Evolutionary conservation across 2,329 filamentous ascomycete genomes (phyloP).

Genomic region (Spiromastix sp.): DNA sequence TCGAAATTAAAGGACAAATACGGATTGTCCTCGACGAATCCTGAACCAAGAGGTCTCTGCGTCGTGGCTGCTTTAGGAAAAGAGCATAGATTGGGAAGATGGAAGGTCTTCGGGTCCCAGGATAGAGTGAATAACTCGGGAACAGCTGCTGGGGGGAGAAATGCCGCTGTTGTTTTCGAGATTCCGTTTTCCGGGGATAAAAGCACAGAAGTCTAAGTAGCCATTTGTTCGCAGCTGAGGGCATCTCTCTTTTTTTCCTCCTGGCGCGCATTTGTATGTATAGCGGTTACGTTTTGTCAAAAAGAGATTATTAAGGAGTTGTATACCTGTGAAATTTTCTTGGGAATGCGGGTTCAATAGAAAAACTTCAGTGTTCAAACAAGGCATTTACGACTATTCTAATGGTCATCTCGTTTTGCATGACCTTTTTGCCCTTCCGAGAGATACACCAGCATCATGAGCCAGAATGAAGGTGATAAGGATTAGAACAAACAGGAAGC

Average conservation of each 20-base stretch:
- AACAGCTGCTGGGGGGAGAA: constrained; percentile 46
- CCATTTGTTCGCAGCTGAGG: no score
- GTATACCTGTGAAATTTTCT: no score
- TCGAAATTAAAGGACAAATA: constrained; percentile 14
- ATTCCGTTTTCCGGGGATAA: constrained; percentile 52
- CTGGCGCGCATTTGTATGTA: background rate
- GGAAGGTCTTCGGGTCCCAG: constrained; percentile 46
- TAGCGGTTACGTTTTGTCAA: background rate
- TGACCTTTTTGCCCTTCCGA: no score
- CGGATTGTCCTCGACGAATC: constrained; percentile 28
- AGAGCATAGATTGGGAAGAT: constrained; percentile 75
- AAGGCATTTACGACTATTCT: no score
- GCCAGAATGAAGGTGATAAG: no score
- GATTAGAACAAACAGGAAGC: no score
- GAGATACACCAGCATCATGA: no score
- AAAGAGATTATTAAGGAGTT: background rate
- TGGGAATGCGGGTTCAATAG: no score
- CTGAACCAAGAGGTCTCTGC: constrained; percentile 52
- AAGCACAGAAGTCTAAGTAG: no score
- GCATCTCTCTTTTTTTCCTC: no score
- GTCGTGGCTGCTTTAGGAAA: constrained; percentile 79
- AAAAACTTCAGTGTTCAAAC: no score
- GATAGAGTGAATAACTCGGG: constrained; percentile 23
- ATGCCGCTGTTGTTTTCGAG: constrained; percentile 82
- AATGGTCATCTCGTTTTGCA: no score